A percentile compares a stretch with the other conserved stretches of the same genome.
phyloP scores from a whole-genome alignment of 73 alveolate species.

The Paramecium biaurelia region DNA sequence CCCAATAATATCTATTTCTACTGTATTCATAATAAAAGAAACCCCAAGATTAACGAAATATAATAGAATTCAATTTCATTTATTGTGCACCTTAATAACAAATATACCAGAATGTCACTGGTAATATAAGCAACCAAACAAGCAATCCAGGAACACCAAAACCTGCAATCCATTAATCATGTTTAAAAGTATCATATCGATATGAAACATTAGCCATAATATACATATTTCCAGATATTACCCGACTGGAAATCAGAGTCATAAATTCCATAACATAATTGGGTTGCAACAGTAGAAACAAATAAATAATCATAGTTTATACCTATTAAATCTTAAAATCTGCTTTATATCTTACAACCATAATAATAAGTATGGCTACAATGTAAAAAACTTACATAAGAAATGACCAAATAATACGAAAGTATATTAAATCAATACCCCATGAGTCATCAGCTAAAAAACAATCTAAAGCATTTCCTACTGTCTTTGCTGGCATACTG shows the following conservation, averaged over 20 bases:
- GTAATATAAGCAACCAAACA: neutral
- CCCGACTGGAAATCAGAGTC: conserved; percentile 19
- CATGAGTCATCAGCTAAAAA: neutral
- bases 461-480: conserved; percentile 43
- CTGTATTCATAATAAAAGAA: conserved; percentile 40
- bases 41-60: conserved; percentile 1
- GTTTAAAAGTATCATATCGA: conserved; percentile 37
- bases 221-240: neutral
- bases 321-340: neutral
- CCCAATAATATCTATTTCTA: conserved; percentile 28
- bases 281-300: conserved; percentile 11
- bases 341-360: neutral
- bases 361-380: neutral
- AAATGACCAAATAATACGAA: conserved; percentile 32
- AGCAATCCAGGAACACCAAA: conserved; percentile 38
- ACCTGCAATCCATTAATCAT: conserved; percentile 46
- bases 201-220: conserved; percentile 13
- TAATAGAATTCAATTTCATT: neutral
- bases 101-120: neutral
- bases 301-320: neutral
- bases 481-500: conserved; percentile 49
- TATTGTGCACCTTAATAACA: neutral
- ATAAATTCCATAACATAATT: conserved; percentile 9
- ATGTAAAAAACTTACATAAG: neutral
- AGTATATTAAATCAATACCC: conserved; percentile 29